A percentile compares a stretch with the other conserved stretches of the same genome.
These are phyloP conservation scores for Knoxdaviesia capensis DNA, from an alignment of 2,329 filamentous ascomycete species.

Conservation along the genomic window DNA sequence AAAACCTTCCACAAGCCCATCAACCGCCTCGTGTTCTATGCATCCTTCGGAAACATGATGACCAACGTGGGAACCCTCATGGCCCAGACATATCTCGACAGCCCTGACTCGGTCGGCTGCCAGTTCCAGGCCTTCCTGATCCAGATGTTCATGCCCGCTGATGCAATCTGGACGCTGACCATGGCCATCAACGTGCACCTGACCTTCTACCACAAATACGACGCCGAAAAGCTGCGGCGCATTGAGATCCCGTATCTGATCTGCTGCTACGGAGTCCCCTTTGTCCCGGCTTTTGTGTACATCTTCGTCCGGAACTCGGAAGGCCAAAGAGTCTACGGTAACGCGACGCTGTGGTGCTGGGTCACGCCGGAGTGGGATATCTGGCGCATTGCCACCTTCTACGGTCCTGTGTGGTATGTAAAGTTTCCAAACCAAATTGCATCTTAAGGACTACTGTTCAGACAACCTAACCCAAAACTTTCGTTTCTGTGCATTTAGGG, in stretches of 20 bases:
- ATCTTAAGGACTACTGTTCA: neutral
- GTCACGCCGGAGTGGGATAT: conserved; percentile 40
- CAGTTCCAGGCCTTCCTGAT: conserved; percentile 63
- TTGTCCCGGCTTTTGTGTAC: conserved; percentile 41
- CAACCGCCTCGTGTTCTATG: conserved; percentile 69
- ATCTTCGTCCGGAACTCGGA: conserved; percentile 33
- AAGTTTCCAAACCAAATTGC: conserved; percentile 8
- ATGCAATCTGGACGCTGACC: conserved; percentile 51
- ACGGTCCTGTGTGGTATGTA: conserved; percentile 35
- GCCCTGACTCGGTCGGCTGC: conserved; percentile 31
- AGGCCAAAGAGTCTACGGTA: conserved; percentile 40
- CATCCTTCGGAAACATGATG: conserved; percentile 63
- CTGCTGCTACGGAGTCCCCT: conserved; percentile 48
- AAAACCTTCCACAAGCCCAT: conserved; percentile 66
- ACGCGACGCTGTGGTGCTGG: conserved; percentile 67
- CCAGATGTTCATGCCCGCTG: conserved; percentile 63
- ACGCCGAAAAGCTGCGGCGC: conserved; percentile 35
- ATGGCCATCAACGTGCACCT: conserved; percentile 69
- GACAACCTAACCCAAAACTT: neutral
- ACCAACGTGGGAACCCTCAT: conserved; percentile 61
- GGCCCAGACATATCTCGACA: conserved; percentile 35
- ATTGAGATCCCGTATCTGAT: conserved; percentile 49
- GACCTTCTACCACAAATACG: conserved; percentile 53
- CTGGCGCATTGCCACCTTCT: conserved; percentile 51
- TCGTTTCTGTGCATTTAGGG: conserved; percentile 1